Evolutionary conservation across 2,329 filamentous ascomycete species (phyloP).

Genomic region (Fusarium scirpi): DNA sequence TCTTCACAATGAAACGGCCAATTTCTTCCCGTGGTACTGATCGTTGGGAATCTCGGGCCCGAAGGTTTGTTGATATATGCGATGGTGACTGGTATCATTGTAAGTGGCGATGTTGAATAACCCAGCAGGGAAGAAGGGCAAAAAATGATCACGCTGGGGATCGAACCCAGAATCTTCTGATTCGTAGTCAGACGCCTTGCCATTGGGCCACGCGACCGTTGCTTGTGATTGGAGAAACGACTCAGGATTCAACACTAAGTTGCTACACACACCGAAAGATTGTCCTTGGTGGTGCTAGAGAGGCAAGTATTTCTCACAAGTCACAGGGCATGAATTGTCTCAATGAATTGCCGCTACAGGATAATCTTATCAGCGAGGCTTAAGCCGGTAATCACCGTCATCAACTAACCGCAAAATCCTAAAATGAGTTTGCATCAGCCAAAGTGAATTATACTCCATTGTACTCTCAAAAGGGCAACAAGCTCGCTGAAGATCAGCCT

Average conservation of each 20-base stretch:
- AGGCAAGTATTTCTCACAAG: no score
- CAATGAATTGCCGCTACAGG: fast-evolving
- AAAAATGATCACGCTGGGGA: conserved; percentile 43
- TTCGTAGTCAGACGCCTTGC: conserved; percentile 53
- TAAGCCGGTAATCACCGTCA: background rate
- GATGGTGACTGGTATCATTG: background rate
- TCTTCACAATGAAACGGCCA: no score
- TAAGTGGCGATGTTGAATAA: background rate
- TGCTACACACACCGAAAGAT: no score
- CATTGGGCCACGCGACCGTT: conserved; percentile 47
- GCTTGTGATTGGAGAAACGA: background rate
- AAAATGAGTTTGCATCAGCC: fast-evolving
- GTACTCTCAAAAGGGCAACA: background rate
- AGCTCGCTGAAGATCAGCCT: background rate
- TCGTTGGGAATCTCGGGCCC: no score
- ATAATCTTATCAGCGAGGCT: fast-evolving
- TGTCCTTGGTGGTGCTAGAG: background rate
- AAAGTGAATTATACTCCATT: background rate
- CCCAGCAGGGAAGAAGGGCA: no score
- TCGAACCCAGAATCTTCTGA: conserved; percentile 52
- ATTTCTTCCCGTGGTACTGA: no score
- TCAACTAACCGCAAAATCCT: fast-evolving
- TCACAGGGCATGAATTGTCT: no score
- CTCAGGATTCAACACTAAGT: no score
- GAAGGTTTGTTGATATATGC: background rate